These are phyloP conservation scores for Penicillium taxi DNA, from an alignment of 495 filamentous ascomycete species.

Conservation along the genomic window DNA sequence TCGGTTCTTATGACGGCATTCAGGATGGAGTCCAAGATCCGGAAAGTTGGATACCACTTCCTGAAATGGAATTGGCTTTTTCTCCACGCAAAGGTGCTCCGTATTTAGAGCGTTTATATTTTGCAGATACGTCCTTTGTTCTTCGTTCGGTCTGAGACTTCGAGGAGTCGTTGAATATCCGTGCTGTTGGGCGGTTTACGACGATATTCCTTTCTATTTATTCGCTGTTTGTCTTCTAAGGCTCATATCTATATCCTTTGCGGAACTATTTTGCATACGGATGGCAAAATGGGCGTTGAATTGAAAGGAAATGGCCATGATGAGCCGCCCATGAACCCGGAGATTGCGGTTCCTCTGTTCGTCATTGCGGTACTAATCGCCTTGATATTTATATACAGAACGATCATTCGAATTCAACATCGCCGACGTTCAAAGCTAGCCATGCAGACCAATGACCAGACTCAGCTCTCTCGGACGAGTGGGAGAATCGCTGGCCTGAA, in stretches of 20 bases:
- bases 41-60: slow-evolving; percentile 11
- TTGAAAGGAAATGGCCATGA: slow-evolving; percentile 20
- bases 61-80: slow-evolving; percentile 6
- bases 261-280: slow-evolving; percentile 1
- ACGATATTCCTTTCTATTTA: slow-evolving; percentile 2
- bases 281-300: slow-evolving; percentile 25
- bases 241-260: slow-evolving; percentile 1
- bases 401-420: slow-evolving; percentile 21
- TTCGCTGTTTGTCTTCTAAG: neutral
- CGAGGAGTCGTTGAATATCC: slow-evolving; percentile 12
- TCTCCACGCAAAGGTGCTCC: slow-evolving; percentile 5
- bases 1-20: slow-evolving; percentile 26
- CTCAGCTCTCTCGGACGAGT: slow-evolving; percentile 13
- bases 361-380: slow-evolving; percentile 22
- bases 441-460: slow-evolving; percentile 18
- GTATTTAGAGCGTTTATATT: slow-evolving; percentile 2
- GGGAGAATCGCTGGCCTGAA: slow-evolving; percentile 22
- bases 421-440: slow-evolving; percentile 19
- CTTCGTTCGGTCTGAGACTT: slow-evolving; percentile 6
- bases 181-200: slow-evolving; percentile 10
- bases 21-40: neutral
- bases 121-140: neutral
- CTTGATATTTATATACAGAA: slow-evolving; percentile 20
- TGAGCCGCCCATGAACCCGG: slow-evolving; percentile 32
- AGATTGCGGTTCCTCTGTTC: slow-evolving; percentile 30